phyloP scores from a whole-genome alignment of 495 filamentous ascomycete genomes.

The Podospora australis region DNA sequence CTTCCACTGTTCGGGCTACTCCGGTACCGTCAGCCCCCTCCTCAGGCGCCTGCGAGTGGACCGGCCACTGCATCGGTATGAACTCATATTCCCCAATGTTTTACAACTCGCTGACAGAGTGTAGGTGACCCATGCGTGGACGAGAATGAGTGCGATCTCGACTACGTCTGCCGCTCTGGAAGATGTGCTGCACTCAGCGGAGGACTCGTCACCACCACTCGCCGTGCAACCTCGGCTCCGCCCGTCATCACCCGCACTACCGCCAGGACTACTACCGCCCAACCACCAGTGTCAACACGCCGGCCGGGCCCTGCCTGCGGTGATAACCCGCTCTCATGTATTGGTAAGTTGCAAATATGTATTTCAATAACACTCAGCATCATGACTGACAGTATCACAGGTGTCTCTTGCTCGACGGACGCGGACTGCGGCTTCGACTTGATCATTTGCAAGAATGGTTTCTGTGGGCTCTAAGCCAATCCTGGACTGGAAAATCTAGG shows the following conservation, averaged over 20 bases:
- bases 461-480: conserved; percentile 18
- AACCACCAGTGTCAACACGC: background rate
- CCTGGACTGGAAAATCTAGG: background rate
- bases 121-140: conserved; percentile 13
- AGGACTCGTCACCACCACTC: conserved; percentile 5
- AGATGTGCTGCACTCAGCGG: conserved; percentile 6
- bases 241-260: conserved; percentile 3
- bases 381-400: conserved; percentile 5
- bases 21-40: background rate
- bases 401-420: conserved; percentile 15
- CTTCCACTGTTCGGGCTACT: background rate
- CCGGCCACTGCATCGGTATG: conserved; percentile 14
- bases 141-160: conserved; percentile 22
- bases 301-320: conserved; percentile 6
- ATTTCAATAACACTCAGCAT: background rate
- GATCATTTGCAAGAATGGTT: conserved; percentile 21
- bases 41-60: conserved; percentile 8
- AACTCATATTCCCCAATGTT: background rate
- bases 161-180: conserved; percentile 10
- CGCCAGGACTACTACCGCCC: background rate
- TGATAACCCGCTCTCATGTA: conserved; percentile 17
- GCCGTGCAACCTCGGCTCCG: background rate
- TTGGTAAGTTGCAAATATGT: conserved; percentile 14
- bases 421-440: conserved; percentile 19
- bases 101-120: background rate